Evolutionary conservation across 441 rosid genomes (phyloP).

Genomic region (Erodium chrysanthum): DNA sequence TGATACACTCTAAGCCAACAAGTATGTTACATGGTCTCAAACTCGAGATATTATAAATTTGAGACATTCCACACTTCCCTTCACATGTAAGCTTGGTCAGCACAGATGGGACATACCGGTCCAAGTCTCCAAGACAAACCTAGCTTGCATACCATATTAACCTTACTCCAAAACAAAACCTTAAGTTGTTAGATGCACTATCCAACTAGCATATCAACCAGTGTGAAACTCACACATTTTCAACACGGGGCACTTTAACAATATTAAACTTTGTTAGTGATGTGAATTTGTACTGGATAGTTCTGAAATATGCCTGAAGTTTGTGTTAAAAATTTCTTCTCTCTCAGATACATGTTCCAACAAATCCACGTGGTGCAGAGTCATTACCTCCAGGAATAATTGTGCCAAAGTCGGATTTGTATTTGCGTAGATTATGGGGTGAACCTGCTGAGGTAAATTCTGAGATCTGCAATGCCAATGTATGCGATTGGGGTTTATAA

Average conservation of each 20-base stretch:
- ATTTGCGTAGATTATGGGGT: constrained; percentile 84
- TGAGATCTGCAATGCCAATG: background rate
- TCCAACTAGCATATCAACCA: background rate
- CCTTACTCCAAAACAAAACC: background rate
- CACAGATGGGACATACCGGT: background rate
- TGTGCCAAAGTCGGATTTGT: constrained; percentile 62
- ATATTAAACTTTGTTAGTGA: background rate
- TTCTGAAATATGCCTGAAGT: constrained; percentile 8
- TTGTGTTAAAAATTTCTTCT: constrained; percentile 9
- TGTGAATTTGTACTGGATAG: background rate
- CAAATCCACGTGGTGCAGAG: constrained; percentile 92
- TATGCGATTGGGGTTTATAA: background rate
- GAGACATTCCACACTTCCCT: background rate
- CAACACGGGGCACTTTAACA: background rate
- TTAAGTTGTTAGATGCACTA: background rate
- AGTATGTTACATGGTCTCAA: constrained; percentile 4
- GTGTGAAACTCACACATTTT: background rate
- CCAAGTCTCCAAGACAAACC: background rate
- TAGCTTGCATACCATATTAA: background rate
- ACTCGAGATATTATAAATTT: too few species aligned
- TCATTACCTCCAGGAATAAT: constrained; percentile 74
- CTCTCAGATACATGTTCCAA: constrained; percentile 63
- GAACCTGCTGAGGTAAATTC: constrained; percentile 73
- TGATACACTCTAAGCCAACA: background rate
- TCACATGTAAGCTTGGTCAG: background rate